phyloP scores from a whole-genome alignment of 108 stramenopile genomes.

The Chaetoceros muelleri region DNA sequence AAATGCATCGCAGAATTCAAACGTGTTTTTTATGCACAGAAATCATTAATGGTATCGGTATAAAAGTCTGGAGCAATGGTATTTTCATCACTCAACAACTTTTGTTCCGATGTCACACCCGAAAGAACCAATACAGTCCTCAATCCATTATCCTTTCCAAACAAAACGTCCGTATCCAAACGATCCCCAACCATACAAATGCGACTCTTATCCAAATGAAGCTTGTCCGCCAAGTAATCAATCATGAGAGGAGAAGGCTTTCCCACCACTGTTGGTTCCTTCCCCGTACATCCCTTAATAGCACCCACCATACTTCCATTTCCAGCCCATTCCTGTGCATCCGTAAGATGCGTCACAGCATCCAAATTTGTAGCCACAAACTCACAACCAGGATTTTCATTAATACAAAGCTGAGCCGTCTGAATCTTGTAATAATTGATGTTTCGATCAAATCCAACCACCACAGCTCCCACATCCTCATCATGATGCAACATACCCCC shows the following conservation, averaged over 20 bases:
- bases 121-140: conserved; percentile 88
- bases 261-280: conserved; percentile 92
- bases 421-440: conserved; percentile 99
- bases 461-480: conserved; percentile 86
- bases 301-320: conserved; percentile 96
- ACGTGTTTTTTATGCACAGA: conserved; percentile 37
- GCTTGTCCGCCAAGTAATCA: conserved; percentile 89
- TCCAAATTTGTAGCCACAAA: conserved; percentile 98
- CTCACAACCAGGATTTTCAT: conserved; percentile 86
- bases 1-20: no score
- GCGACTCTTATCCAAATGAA: conserved; percentile 54
- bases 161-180: conserved; percentile 95
- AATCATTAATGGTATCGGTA: conserved; percentile 91
- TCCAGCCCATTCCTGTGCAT: conserved; percentile 98
- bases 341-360: conserved; percentile 96
- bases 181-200: conserved; percentile 99
- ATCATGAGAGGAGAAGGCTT: conserved; percentile 97
- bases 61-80: conserved; percentile 92
- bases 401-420: conserved; percentile 95
- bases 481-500: conserved; percentile 84
- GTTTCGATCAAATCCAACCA: conserved; percentile 92
- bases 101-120: conserved; percentile 92
- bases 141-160: conserved; percentile 94
- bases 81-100: conserved; percentile 84
- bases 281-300: conserved; percentile 95